Conservation (phyloP, 202 grass and related monocot species). For the Carex sylvatica region DNA sequence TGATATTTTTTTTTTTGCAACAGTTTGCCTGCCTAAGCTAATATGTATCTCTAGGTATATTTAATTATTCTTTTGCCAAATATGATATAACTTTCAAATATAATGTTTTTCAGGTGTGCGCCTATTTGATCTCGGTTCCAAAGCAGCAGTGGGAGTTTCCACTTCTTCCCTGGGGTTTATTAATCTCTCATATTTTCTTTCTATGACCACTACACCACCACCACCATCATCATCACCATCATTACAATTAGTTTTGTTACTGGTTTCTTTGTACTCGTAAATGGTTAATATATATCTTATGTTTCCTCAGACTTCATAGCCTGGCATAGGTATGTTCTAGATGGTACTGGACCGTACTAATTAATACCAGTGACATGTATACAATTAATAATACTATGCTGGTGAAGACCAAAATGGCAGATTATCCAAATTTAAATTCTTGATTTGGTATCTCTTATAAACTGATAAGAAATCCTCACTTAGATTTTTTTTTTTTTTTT, state of each 20-base stretch:
- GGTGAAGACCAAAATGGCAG: neutral
- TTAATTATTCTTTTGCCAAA: neutral
- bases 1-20: neutral
- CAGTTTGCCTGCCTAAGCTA: neutral
- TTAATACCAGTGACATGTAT: neutral
- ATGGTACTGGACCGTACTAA: neutral
- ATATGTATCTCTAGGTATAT: neutral
- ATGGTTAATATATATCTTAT: neutral
- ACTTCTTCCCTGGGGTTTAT: constrained; percentile 89
- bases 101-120: constrained; percentile 51
- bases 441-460: neutral
- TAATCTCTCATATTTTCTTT: neutral
- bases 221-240: neutral
- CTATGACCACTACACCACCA: neutral
- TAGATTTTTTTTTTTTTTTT: neutral
- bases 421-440: neutral
- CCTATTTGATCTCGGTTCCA: constrained; percentile 79
- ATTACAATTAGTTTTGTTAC: neutral
- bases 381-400: neutral
- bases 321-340: neutral
- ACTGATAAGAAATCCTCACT: neutral
- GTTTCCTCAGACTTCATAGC: neutral
- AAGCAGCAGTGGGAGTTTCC: constrained; percentile 93
- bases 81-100: neutral
- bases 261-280: neutral